Conservation (phyloP, 371 early-diverging fungal genomes). For the Haplosporangium sp. region DNA sequence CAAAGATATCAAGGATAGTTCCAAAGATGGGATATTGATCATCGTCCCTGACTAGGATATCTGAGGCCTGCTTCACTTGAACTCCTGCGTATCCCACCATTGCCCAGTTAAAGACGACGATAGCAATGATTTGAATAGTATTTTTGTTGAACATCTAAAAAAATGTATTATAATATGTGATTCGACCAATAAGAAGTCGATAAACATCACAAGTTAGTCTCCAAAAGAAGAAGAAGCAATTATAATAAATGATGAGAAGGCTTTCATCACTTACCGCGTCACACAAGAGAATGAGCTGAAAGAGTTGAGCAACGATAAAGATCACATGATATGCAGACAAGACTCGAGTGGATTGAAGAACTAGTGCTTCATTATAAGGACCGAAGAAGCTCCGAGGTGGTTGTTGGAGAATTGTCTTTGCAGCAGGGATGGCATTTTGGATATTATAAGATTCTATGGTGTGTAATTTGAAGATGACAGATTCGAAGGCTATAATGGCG, state of each 20-base stretch:
- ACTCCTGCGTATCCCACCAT: conserved; percentile 56
- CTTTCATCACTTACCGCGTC: conserved; percentile 53
- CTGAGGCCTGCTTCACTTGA: conserved; percentile 52
- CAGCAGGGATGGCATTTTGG: conserved; percentile 11
- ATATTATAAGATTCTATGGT: conserved; percentile 30
- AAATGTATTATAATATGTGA: no score
- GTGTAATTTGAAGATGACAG: conserved; percentile 41
- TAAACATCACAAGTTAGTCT: no score
- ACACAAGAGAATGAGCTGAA: conserved; percentile 56
- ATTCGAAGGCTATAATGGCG: conserved; percentile 48
- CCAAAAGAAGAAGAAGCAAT: no score
- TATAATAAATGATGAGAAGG: no score
- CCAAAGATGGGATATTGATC: conserved; percentile 17
- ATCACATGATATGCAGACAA: conserved; percentile 58
- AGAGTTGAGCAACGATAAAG: conserved; percentile 59
- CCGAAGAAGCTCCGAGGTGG: background rate
- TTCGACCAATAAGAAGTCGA: no score
- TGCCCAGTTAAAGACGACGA: conserved; percentile 55
- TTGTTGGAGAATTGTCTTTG: background rate
- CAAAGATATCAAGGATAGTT: conserved; percentile 23
- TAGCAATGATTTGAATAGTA: conserved; percentile 59
- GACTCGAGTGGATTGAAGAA: conserved; percentile 30
- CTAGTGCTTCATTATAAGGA: no score
- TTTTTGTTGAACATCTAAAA: conserved; percentile 57
- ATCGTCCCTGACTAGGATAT: conserved; percentile 38